These are phyloP conservation scores for Gloeopeniophorella convolvens DNA, from an alignment of 768 basidiomycete species.

Conservation along the genomic window DNA sequence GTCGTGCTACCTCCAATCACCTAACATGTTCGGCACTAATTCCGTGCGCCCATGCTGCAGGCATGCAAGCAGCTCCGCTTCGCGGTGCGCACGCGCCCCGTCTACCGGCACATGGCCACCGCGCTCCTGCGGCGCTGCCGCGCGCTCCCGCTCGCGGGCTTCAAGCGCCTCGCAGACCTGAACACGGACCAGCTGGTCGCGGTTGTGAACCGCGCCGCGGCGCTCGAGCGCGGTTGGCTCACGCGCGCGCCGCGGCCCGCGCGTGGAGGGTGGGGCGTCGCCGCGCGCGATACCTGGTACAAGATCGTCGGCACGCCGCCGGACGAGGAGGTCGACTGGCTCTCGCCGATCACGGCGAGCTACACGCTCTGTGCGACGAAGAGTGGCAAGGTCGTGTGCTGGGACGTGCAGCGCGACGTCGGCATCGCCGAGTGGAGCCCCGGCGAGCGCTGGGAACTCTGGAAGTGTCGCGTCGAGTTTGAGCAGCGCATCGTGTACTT, in stretches of 20 bases:
- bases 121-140: slow-evolving; percentile 60
- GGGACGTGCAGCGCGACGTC: slow-evolving; percentile 59
- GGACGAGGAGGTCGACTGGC: slow-evolving; percentile 66
- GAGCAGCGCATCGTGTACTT: slow-evolving; percentile 66
- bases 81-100: slow-evolving; percentile 58
- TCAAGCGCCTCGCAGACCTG: slow-evolving; percentile 61
- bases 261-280: slow-evolving; percentile 28
- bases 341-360: slow-evolving; percentile 68
- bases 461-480: slow-evolving; percentile 76
- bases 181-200: slow-evolving; percentile 53
- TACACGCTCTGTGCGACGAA: slow-evolving; percentile 76
- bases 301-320: slow-evolving; percentile 62
- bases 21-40: neutral
- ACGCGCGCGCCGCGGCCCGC: slow-evolving; percentile 50
- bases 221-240: slow-evolving; percentile 58
- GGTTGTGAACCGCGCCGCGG: slow-evolving; percentile 56
- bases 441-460: slow-evolving; percentile 55
- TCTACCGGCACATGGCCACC: slow-evolving; percentile 59
- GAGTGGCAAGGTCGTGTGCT: slow-evolving; percentile 69
- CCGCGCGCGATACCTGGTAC: slow-evolving; percentile 44
- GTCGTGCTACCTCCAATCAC: too few species aligned
- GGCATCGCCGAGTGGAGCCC: slow-evolving; percentile 69
- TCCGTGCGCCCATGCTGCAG: slow-evolving; percentile 29
- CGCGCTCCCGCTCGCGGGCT: slow-evolving; percentile 61
- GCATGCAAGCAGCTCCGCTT: slow-evolving; percentile 55